Evolutionary conservation across 1,284 basidiomycete species (phyloP), one percentile per base, ranked within the genome.

Genomic region (Trichosporon sp.): DNA sequence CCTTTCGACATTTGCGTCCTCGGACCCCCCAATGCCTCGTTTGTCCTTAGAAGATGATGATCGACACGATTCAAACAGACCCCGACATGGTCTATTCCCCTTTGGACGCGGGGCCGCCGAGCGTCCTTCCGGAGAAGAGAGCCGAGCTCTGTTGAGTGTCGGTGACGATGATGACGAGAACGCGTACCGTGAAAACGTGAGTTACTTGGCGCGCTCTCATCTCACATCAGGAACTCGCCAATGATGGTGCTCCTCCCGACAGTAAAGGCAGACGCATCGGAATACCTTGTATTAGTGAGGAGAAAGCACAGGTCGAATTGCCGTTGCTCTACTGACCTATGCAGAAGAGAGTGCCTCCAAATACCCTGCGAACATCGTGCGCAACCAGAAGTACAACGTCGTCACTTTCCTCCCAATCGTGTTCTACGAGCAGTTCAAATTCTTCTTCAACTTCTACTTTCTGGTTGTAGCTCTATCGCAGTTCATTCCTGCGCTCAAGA

Each of bases 361-460:
- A 19, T 84, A 77, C 62, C 82, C 85, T 0, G 72, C 93, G 31
- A 99, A 99, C 79, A 88, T 90, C 33, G 90, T 98, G 46, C 88
- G 92, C 70, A 99, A 99, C 74, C 95, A 98, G 79, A 99, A 99
- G 82, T 99, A 99, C 85, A 96, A 93, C 75, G 81, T 91, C 59
- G 85, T 93, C 80, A 92, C 92, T 9, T 99, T 99, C 83, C 84
- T 99, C 4, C 95, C 95, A 0, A 86, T 97, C 67, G 95, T 99
- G 49, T 88, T 99, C 77, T 99, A 98, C 80, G 95, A 98, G 79
- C 96, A 99, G 80, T 99, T 99, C 89, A 99, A 98, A 81, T 98
- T 96, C 84, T 99, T 99, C 84, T 99, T 97, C 88, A 99, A 99
- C 79, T 85, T 99, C 13, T 99, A 99, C 81, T 99, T 99, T 77